Conservation (phyloP, 768 basidiomycete genomes). For the Coprinellus micaceus region DNA sequence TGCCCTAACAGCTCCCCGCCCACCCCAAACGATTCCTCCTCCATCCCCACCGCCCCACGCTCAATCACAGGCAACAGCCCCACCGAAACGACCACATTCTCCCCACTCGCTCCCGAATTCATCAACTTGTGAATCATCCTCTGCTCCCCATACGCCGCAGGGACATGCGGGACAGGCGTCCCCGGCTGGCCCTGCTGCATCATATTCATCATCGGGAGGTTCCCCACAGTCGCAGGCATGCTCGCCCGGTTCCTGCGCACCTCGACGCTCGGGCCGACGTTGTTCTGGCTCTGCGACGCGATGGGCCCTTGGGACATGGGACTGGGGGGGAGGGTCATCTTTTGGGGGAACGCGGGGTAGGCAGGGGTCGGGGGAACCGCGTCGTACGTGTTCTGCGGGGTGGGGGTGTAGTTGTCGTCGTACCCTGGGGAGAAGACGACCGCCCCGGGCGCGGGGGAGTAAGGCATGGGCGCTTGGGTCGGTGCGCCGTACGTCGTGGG, state of each 20-base stretch:
- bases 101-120: constrained; percentile 36
- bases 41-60: constrained; percentile 4
- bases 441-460: constrained; percentile 15
- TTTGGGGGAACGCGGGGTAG: constrained; percentile 63
- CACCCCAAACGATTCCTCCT: no score
- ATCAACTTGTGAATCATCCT: constrained; percentile 28
- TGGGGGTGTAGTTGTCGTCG: constrained; percentile 13
- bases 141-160: constrained; percentile 40
- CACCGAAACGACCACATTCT: constrained; percentile 69
- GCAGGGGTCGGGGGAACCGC: constrained; percentile 58
- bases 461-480: constrained; percentile 27
- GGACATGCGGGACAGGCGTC: constrained; percentile 55
- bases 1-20: constrained; percentile 18
- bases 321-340: constrained; percentile 43
- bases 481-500: constrained; percentile 56
- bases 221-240: neutral
- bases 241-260: constrained; percentile 55
- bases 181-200: neutral
- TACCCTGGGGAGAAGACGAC: constrained; percentile 12
- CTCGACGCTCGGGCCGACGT: constrained; percentile 59
- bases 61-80: constrained; percentile 38
- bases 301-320: constrained; percentile 58
- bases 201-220: no score
- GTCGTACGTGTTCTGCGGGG: constrained; percentile 9
- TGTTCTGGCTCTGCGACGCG: constrained; percentile 43